Base-by-base conservation (phyloP, 192 early-diverging fungal genomes). In the Podochytrium sp. region DNA sequence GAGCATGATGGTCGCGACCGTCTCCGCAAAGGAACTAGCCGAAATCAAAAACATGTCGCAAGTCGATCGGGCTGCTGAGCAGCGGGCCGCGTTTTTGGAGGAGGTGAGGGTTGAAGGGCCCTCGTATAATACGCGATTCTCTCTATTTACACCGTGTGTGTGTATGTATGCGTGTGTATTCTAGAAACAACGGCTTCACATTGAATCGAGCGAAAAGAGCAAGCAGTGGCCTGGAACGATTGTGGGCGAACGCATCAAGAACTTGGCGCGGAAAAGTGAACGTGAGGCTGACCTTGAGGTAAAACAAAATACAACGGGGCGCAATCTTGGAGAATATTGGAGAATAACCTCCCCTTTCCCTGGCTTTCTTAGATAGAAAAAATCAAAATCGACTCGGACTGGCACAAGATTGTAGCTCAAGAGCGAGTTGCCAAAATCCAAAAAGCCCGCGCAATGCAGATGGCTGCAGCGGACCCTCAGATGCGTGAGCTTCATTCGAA, bases 331-430 rank as follows among this genome's bases (percentile, higher is more conserved):
- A n/a, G n/a, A n/a, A n/a, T n/a, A n/a, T n/a, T n/a, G n/a, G n/a
- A n/a, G n/a, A n/a, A n/a, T 49, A 12, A 49, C 47, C 59, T 23
- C 12, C 20, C 14, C 59, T 34, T 34, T 34, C 47, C 12, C 47
- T n/a, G n/a, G n/a, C 47, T 40, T 14, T 33, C 5, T 39, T 20
- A 69, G 66, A 51, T 30, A 12, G 66, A 69, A n/a, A 69, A 69
- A 32, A 14, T 23, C 1, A n/a, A 55, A n/a, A 23, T 69, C 7
- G 66, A 69, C 29, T 18, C 47, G 10, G 66, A 69, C 30, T 69
- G 66, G 66, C 66, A 69, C 37, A 35, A 0, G 6, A 55, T 69
- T 56, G 53, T 69, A 4, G 66, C 51, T 33, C 14, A 32, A 69
- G 66, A 69, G 33, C 27, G 66, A 18, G 1, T 16, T 18, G 66